These are phyloP conservation scores for Zasmidium cellare DNA, from an alignment of 2,329 filamentous ascomycete genomes.

Conservation along the genomic window DNA sequence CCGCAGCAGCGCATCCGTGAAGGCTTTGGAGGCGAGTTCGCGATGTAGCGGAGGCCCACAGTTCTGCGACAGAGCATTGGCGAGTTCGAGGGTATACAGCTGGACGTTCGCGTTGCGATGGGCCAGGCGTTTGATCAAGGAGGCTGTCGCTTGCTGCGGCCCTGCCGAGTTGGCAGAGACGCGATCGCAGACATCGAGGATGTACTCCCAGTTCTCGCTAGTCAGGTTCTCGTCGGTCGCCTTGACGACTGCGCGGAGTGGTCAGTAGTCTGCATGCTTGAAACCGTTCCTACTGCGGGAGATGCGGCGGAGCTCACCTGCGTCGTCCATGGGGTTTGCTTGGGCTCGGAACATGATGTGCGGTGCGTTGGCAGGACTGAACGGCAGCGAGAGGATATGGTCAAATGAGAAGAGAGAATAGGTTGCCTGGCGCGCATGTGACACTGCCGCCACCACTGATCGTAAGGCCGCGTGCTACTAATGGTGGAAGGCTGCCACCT, in stretches of 20 bases:
- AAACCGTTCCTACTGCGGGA: neutral
- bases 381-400: neutral
- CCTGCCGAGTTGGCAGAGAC: constrained; percentile 36
- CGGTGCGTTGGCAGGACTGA: constrained; percentile 7
- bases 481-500: constrained; percentile 5
- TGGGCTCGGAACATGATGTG: constrained; percentile 12
- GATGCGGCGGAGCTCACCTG: constrained; percentile 4
- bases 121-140: constrained; percentile 86
- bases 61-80: constrained; percentile 88
- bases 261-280: neutral
- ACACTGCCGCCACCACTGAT: neutral
- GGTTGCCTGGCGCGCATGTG: neutral
- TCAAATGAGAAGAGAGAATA: neutral
- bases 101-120: constrained; percentile 96
- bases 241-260: constrained; percentile 52
- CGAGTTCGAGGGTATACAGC: constrained; percentile 91
- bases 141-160: constrained; percentile 64
- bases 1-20: constrained; percentile 89
- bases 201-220: constrained; percentile 73
- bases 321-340: constrained; percentile 14
- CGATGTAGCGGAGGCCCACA: constrained; percentile 84
- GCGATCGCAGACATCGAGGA: constrained; percentile 50
- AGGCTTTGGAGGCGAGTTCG: constrained; percentile 85
- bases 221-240: constrained; percentile 98
- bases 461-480: neutral